Base-by-base conservation (phyloP, 257 asterid species). In the Solanum chmielewskii region DNA sequence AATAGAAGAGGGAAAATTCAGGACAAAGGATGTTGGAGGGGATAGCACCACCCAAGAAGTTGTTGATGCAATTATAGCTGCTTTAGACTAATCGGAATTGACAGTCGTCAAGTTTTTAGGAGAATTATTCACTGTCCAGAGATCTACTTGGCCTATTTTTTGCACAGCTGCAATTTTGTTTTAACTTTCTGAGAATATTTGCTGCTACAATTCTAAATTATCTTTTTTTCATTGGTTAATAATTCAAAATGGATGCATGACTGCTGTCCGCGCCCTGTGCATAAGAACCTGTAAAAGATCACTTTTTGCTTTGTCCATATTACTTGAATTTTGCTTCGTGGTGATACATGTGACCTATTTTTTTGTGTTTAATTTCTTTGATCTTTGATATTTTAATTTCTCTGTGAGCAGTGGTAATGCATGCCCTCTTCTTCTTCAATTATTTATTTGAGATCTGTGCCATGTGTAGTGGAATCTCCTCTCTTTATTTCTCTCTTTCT, bases 1-100 rank as follows among this genome's bases (percentile, higher is more conserved):
- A 11, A 95, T 96, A 87, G 89, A 94, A 14, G 97, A 93, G 37
- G 98, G 98, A 77, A 92, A 90, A 91, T 88, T 89, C 90, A 90
- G 93, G 84, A 97, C 99, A 12, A 94, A 95, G 88, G 99, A 97
- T 91, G 94, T 97, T 7, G 99, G 99, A 20, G 99, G 99, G 83
- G 90, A 68, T 74, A 91, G 99, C 91, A 93, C 93, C 83, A 96
- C 98, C 88, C 99, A 96, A 93, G 94, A 97, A 91, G 96, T 97
- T 42, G 96, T 91, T 78, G 99, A 95, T 88, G 99, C 99, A 69
- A 98, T 96, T 88, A 91, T 97, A 84, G 95, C 93, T 49, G 88
- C 74, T 31, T 66, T 86, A 41, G 86, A 81, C 82, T 78, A 80
- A 77, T 75, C 56, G 66, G 27, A 41, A 52, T 13, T 60, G 69